Base-by-base conservation (phyloP, 1,284 basidiomycete species). In the Hypsizygus ulmarius region DNA sequence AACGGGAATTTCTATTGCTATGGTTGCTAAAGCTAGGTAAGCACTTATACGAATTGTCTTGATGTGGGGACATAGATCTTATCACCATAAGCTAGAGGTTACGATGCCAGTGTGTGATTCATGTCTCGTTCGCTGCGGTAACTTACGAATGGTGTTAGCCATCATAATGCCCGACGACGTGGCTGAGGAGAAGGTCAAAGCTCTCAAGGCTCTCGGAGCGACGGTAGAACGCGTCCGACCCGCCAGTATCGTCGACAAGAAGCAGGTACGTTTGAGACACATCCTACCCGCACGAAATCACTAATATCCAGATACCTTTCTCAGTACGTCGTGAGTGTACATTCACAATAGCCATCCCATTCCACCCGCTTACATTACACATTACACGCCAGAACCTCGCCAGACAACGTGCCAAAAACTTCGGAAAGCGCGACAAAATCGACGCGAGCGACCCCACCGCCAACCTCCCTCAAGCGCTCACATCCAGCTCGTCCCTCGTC, bases 141-240 rank as follows among this genome's bases (percentile, higher is more conserved):
- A 43, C 51, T 45, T 11, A 47, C 19, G 30, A 50, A n/a, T 30
- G 39, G 36, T 30, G 40, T 28, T 8, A 92, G 82, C 86, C 43
- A 96, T 96, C 51, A 89, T 97, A 50, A 91, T 96, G 83, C 93
- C 93, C 0, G 93, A 96, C 61, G 93, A 96, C 63, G 88, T 98
- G 3, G 91, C 95, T 0, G 77, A 84, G 43, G 96, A 99, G 65
- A 98, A 98, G 64, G 85, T 89, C 1, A 84, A 90, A 56, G 84
- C 93, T 0, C 72, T 99, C 10, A 74, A 82, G 44, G 84, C 89
- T 1, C 82, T 98, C 0, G 96, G 95, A 3, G 95, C 96, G 0
- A 74, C 83, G 18, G 89, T 99, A 1, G 87, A 93, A 61, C 80
- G 87, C 41, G 90, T 94, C 18, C 73, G 89, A 32, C 91, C 91